A percentile compares a stretch with the other conserved stretches of the same genome.
Conservation (phyloP, 1,139 yeast genomes). For the Suhomyces bokatorum region DNA sequence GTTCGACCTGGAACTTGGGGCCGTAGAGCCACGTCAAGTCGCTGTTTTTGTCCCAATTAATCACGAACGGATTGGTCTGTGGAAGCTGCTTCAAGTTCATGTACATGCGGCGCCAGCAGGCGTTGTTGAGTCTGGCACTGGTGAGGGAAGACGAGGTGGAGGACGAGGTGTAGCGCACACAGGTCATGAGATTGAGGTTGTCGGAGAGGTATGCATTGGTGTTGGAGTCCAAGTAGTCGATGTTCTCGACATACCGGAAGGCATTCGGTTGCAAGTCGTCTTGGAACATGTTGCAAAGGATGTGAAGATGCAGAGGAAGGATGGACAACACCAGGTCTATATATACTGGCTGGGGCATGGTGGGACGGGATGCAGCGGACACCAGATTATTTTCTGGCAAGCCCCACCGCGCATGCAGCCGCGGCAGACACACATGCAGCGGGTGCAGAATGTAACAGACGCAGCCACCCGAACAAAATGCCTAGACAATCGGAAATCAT, state of each 20-base stretch:
- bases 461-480: conserved; percentile 1
- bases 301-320: background rate
- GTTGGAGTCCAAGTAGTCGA: conserved; percentile 33
- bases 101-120: conserved; percentile 45
- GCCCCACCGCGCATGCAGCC: conserved; percentile 4
- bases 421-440: conserved; percentile 6
- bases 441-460: background rate
- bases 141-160: conserved; percentile 6
- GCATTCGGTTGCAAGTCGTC: conserved; percentile 6
- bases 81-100: conserved; percentile 32
- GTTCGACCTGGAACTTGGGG: conserved; percentile 29
- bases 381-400: background rate
- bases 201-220: conserved; percentile 16
- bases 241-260: conserved; percentile 28
- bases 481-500: conserved; percentile 3
- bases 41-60: conserved; percentile 47
- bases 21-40: conserved; percentile 52
- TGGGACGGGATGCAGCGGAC: background rate
- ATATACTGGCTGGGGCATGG: background rate
- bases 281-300: background rate
- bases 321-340: background rate
- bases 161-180: conserved; percentile 7
- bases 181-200: conserved; percentile 16
- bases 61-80: conserved; percentile 35
- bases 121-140: conserved; percentile 29